Conservation (phyloP, 2,329 filamentous ascomycete genomes). For the Claviceps arundinis region DNA sequence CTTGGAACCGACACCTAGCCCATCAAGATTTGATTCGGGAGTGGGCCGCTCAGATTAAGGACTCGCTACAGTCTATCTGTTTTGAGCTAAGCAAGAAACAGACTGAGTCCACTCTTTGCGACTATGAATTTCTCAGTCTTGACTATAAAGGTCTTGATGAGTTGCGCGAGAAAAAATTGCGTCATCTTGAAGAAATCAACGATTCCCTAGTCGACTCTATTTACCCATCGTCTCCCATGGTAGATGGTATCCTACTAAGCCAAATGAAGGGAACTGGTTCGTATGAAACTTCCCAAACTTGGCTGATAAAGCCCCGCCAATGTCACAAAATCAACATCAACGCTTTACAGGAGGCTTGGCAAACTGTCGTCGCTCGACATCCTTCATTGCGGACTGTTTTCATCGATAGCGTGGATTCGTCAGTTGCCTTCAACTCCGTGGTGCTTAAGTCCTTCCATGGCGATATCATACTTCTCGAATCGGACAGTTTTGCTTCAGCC, state of each 20-base stretch:
- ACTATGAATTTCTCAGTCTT: slow-evolving; percentile 2
- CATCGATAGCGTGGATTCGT: slow-evolving; percentile 2
- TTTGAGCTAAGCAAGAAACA: background rate
- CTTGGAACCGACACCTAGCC: slow-evolving; percentile 1
- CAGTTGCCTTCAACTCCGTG: slow-evolving; percentile 4
- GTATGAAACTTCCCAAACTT: slow-evolving; percentile 3
- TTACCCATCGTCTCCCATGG: slow-evolving; percentile 19
- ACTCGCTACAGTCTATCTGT: background rate
- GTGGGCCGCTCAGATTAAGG: background rate
- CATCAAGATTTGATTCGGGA: background rate
- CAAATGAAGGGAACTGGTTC: slow-evolving; percentile 7
- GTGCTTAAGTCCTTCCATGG: background rate
- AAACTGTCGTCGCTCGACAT: slow-evolving; percentile 6
- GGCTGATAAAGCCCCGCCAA: background rate
- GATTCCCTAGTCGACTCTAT: slow-evolving; percentile 16
- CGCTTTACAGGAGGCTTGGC: slow-evolving; percentile 7
- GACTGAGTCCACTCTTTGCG: background rate
- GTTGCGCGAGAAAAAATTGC: slow-evolving; percentile 6
- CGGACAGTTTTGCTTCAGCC: background rate
- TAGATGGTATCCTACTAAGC: slow-evolving; percentile 20
- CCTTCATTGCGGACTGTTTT: slow-evolving; percentile 7
- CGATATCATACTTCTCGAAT: background rate
- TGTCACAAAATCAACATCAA: background rate
- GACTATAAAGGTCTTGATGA: slow-evolving; percentile 5
- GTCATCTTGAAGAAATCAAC: slow-evolving; percentile 1